Base-by-base conservation (phyloP, 768 basidiomycete species). In the Suillus clintonianus region DNA sequence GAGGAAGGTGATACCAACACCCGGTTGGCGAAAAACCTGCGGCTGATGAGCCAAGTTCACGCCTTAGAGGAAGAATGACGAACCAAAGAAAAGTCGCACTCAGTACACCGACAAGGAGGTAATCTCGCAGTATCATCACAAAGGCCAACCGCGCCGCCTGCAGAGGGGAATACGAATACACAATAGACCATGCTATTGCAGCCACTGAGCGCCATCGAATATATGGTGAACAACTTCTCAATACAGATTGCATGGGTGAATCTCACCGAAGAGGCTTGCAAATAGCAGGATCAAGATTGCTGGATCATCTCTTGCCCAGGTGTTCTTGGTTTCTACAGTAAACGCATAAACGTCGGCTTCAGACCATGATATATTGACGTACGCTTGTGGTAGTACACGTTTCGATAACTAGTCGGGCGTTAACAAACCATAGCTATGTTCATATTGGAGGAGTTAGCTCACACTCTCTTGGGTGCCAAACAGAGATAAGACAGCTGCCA, bases 301-400 rank as follows among this genome's bases (percentile, higher is more conserved):
- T 24, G 97, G 97, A 73, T 99, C 97, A 76, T 99, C 97, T 75
- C 97, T 83, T 22, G 96, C 95, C 96, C 96, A 98, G 17, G 92
- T 94, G 75, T 99, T 97, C 83, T 97, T 98, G 22, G 96, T 98
- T 82, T 98, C 95, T 92, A 78, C 66, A 45, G 48, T 54, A 42
- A 67, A 43, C 41, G 51, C n/a, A 37, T 64, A 19, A 37, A 4
- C 10, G 15, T 30, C 3, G 10, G 24, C 3, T n/a, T 43, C 3
- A 0, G 19, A 11, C 11, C 50, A 48, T 45, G 56, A 6, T 58
- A 0, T 36, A 48, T 34, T 41, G 64, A 59, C 42, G 37, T 57
- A 96, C 96, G 94, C 78, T 96, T 96, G 79, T 97, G 96, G 72
- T 96, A 97, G 75, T 98, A 99, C 8, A 97, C 96, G 77, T 98